phyloP scores from a whole-genome alignment of 345 rosid genomes.

The Gossypium sturtianum region DNA sequence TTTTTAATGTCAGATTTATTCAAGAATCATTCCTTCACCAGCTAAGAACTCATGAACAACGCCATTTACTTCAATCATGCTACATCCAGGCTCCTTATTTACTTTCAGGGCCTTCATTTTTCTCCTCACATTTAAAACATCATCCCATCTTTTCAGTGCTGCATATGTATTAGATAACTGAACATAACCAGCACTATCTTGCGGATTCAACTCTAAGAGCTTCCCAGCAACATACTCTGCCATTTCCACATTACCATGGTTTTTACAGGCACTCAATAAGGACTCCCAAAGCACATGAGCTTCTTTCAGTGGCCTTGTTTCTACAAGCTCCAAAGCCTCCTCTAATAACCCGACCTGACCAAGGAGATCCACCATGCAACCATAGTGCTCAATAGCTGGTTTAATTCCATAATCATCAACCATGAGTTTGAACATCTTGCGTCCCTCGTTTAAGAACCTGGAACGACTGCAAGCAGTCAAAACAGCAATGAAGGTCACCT shows the following conservation, averaged over 20 bases:
- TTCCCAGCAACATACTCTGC: slow-evolving; percentile 32
- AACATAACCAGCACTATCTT: slow-evolving; percentile 30
- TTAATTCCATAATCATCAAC: slow-evolving; percentile 29
- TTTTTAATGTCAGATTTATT: slow-evolving; percentile 12
- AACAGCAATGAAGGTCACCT: slow-evolving; percentile 33
- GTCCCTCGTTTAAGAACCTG: slow-evolving; percentile 43
- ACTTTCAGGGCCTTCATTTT: slow-evolving; percentile 32
- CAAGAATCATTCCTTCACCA: slow-evolving; percentile 36
- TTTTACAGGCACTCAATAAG: slow-evolving; percentile 37
- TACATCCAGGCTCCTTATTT: slow-evolving; percentile 38
- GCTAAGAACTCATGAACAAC: slow-evolving; percentile 43
- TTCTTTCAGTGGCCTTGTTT: slow-evolving; percentile 23
- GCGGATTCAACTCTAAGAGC: slow-evolving; percentile 29
- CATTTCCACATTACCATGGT: slow-evolving; percentile 36
- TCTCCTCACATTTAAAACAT: slow-evolving; percentile 28
- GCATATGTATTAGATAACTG: slow-evolving; percentile 40
- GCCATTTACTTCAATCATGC: slow-evolving; percentile 41
- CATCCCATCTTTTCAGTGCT: slow-evolving; percentile 34
- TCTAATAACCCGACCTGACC: slow-evolving; percentile 27
- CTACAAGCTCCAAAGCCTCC: slow-evolving; percentile 38
- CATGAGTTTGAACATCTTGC: slow-evolving; percentile 32
- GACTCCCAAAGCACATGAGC: slow-evolving; percentile 24
- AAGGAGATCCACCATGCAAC: slow-evolving; percentile 53
- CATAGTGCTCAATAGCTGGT: slow-evolving; percentile 45
- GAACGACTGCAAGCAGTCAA: slow-evolving; percentile 54